Base-by-base conservation (phyloP, 352 stramenopile species). In the Blastocystis sp. region DNA sequence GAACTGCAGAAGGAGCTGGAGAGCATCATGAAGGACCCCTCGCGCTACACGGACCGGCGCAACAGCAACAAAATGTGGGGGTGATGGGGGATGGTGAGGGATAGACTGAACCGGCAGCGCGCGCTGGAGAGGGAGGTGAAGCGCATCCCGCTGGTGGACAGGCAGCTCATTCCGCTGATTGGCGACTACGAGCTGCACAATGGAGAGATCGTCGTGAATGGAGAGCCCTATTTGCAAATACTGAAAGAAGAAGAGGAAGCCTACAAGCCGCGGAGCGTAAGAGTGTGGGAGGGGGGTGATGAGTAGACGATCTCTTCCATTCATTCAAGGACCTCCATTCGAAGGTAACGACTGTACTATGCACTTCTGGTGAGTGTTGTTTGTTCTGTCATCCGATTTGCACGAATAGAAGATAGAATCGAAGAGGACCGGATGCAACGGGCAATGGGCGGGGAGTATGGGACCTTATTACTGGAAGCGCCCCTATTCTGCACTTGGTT, bases 251-350 rank as follows among this genome's bases (percentile, higher is more conserved):
- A 77, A 59, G 66, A 77, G 43, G 66, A 77, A 1, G 41, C 14
- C 38, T 34, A 60, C 19, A 21, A 19, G 53, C 66, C 66, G 23
- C 34, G 66, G 34, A 77, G 41, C 23, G 66, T 77, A 60, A 14
- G 66, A 53, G 23, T 77, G 21, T 53, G 5, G 28, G 28, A 34
- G 28, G 28, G 0, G 28, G 0, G 28, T 34, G 28, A 34, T 34
- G 28, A 34, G 28, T 77, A 77, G 66, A 77, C 66, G 21, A 41
- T 77, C 11, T 53, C 66, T 53, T 77, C 66, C 23, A 43, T 77
- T 34, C 45, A 77, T 60, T 60, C 66, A 10, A 53, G 21, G 34
- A 53, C 28, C 17, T 60, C 66, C n/a, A 77, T 23, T 38, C 53
- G 34, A 53, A 28, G 21, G 65, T 74, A 43, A 41, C 28, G 28